Conservation (phyloP, 805 yeast species). For the Zygosaccharomyces lentus region DNA sequence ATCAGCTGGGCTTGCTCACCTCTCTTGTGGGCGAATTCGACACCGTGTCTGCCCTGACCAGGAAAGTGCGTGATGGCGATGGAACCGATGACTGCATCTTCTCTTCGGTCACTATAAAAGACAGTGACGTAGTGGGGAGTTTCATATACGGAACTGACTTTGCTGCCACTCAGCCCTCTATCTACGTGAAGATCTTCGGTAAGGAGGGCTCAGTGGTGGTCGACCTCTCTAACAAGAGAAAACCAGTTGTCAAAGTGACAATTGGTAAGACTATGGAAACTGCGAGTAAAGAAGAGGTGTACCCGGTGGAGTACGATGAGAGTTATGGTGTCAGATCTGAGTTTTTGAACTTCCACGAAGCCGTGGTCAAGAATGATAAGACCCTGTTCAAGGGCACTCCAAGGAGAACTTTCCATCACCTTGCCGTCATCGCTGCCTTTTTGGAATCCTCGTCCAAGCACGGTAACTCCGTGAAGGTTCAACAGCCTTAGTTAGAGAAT, state of each 20-base stretch:
- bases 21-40: conserved; percentile 73
- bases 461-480: conserved; percentile 50
- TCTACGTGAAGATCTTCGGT: conserved; percentile 70
- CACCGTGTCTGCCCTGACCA: conserved; percentile 69
- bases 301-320: conserved; percentile 39
- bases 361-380: conserved; percentile 62
- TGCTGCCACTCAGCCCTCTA: conserved; percentile 72
- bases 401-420: conserved; percentile 81
- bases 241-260: conserved; percentile 36
- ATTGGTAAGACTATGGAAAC: conserved; percentile 30
- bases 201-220: conserved; percentile 68
- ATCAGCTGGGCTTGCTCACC: conserved; percentile 83
- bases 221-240: conserved; percentile 49
- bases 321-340: conserved; percentile 58
- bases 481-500: conserved; percentile 12
- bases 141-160: conserved; percentile 84
- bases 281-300: conserved; percentile 30
- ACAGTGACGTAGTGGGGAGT: conserved; percentile 66
- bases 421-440: conserved; percentile 85
- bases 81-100: conserved; percentile 81
- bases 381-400: conserved; percentile 56
- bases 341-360: conserved; percentile 52
- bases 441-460: conserved; percentile 58
- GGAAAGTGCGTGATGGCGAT: conserved; percentile 67
- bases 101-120: conserved; percentile 59